Evolutionary conservation across 192 early-diverging fungal species (phyloP).

Genomic region (Coemansia sp.): DNA sequence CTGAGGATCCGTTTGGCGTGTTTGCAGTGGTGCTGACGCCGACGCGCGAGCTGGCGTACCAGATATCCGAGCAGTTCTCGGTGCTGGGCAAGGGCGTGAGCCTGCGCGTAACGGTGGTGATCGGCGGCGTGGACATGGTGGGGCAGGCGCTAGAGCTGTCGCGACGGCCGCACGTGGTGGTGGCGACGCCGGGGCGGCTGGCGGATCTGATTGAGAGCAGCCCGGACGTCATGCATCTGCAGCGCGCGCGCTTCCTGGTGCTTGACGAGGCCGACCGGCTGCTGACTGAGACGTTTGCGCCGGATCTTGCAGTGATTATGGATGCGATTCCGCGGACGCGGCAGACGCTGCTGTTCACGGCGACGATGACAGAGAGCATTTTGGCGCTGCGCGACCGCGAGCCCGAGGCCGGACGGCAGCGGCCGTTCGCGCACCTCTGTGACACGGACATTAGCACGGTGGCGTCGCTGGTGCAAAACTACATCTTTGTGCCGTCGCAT

Average conservation of each 20-base stretch:
- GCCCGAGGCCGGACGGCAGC: background rate
- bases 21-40: constrained; percentile 96
- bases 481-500: constrained; percentile 88
- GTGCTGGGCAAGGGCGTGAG: constrained; percentile 86
- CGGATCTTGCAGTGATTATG: constrained; percentile 78
- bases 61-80: constrained; percentile 97
- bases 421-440: constrained; percentile 45
- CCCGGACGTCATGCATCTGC: constrained; percentile 66
- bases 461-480: constrained; percentile 78
- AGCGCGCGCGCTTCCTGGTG: constrained; percentile 76
- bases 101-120: constrained; percentile 77
- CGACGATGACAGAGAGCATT: constrained; percentile 92
- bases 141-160: constrained; percentile 83
- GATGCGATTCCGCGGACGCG: constrained; percentile 71
- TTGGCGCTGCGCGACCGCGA: constrained; percentile 59
- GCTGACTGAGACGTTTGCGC: constrained; percentile 77
- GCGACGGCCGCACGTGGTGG: constrained; percentile 81
- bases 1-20: constrained; percentile 93
- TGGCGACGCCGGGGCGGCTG: constrained; percentile 92
- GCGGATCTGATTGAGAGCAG: constrained; percentile 88
- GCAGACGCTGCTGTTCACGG: constrained; percentile 93
- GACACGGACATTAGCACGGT: constrained; percentile 67
- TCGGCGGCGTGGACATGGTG: constrained; percentile 96
- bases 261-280: constrained; percentile 96
- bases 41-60: constrained; percentile 93